A percentile compares a stretch with the other conserved stretches of the same genome.
Evolutionary conservation across 208 protist genomes (phyloP).

Genomic region (Leishmania amazonensis): DNA sequence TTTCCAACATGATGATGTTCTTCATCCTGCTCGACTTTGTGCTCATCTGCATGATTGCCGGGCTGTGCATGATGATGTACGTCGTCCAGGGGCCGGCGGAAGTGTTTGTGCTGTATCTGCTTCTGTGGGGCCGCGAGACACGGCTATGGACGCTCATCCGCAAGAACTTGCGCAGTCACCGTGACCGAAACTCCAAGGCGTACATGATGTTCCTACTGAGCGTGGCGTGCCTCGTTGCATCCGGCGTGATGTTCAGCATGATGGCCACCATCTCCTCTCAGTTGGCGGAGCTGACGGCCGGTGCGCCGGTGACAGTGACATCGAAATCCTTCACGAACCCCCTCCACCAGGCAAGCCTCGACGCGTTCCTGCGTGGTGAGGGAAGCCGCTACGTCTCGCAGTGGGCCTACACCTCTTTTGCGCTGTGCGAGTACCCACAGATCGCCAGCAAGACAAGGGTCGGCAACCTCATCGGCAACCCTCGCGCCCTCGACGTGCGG

Average conservation of each 20-base stretch:
- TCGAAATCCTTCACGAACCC: conserved; percentile 42
- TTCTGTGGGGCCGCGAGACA: conserved; percentile 90
- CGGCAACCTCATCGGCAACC: conserved; percentile 36
- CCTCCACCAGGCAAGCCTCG: conserved; percentile 47
- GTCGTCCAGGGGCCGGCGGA: conserved; percentile 81
- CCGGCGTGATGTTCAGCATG: conserved; percentile 74
- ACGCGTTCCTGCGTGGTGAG: conserved; percentile 45
- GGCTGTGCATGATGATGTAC: conserved; percentile 87
- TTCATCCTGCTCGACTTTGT: conserved; percentile 91
- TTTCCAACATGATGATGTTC: conserved; percentile 87
- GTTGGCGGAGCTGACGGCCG: conserved; percentile 45
- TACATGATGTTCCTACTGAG: conserved; percentile 95
- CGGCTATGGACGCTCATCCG: conserved; percentile 76
- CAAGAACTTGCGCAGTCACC: conserved; percentile 93
- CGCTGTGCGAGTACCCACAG: conserved; percentile 57
- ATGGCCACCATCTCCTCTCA: conserved; percentile 52
- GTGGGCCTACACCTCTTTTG: conserved; percentile 77
- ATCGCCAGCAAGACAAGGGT: conserved; percentile 41
- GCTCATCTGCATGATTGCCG: conserved; percentile 92
- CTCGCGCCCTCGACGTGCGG: conserved; percentile 33
- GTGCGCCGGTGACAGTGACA: conserved; percentile 57
- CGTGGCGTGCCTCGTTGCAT: conserved; percentile 89
- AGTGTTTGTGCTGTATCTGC: conserved; percentile 53
- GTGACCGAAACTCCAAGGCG: conserved; percentile 90
- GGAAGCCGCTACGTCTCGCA: conserved; percentile 33